Conservation (phyloP, 768 basidiomycete genomes). For the Trametopsis cervina region DNA sequence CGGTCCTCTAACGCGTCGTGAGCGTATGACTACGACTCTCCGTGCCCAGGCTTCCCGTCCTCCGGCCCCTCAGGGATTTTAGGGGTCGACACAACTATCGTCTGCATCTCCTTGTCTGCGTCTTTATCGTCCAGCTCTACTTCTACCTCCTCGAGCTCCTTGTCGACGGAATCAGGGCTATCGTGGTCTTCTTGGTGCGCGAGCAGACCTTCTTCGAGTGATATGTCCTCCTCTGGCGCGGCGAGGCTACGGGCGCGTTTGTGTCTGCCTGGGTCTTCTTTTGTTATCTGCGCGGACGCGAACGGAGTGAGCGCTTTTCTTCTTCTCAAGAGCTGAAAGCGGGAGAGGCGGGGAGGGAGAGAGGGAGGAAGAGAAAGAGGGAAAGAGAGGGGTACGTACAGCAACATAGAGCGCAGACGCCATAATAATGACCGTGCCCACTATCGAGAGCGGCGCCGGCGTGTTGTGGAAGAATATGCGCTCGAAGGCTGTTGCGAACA, state of each 20-base stretch:
- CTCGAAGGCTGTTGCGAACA: conserved; percentile 66
- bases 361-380: too few relatives aligned
- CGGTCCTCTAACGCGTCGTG: too few relatives aligned
- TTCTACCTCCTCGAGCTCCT: conserved; percentile 8
- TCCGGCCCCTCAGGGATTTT: too few relatives aligned
- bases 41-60: too few relatives aligned
- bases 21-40: too few relatives aligned
- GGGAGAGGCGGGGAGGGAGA: too few relatives aligned
- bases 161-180: not conserved
- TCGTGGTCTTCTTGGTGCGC: conserved; percentile 8
- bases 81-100: not conserved
- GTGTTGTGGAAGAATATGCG: conserved; percentile 53
- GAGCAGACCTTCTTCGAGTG: conserved; percentile 23
- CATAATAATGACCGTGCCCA: conserved; percentile 63
- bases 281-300: conserved; percentile 15
- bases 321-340: not conserved
- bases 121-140: not conserved
- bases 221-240: conserved; percentile 15
- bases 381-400: conserved; percentile 32
- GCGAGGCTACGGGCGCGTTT: conserved; percentile 1
- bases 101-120: not conserved
- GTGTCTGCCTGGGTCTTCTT: conserved; percentile 11
- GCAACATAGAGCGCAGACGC: conserved; percentile 57
- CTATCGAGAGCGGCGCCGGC: conserved; percentile 51
- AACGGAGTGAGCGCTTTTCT: not conserved